A percentile compares a stretch with the other conserved stretches of the same genome.
Conservation (phyloP, 2,329 filamentous ascomycete species). For the Pyricularia sp. region DNA sequence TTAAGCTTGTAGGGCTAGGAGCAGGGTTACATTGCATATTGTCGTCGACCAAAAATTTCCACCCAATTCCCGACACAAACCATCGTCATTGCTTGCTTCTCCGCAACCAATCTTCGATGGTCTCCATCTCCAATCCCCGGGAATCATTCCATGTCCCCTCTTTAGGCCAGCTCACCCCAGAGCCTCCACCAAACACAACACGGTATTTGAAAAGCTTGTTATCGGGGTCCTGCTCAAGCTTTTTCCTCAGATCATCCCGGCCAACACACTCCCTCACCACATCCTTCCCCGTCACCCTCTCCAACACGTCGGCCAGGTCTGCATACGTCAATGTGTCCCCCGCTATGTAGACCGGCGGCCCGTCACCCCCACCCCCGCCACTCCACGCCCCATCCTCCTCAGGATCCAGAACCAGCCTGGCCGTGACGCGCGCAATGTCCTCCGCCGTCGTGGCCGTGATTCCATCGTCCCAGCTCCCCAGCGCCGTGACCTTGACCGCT, state of each 20-base stretch:
- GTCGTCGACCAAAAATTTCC: neutral
- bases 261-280: constrained; percentile 36
- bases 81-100: neutral
- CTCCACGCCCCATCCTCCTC: constrained; percentile 9
- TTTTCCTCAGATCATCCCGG: constrained; percentile 26
- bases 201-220: constrained; percentile 45
- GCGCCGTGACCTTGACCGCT: constrained; percentile 29
- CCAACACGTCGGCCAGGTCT: constrained; percentile 36
- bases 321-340: constrained; percentile 50
- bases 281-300: constrained; percentile 15
- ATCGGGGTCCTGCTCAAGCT: constrained; percentile 31
- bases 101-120: constrained; percentile 15
- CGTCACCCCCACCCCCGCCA: neutral
- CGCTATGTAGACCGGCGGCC: constrained; percentile 41
- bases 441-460: constrained; percentile 49
- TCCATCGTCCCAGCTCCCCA: constrained; percentile 48
- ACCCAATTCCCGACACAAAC: neutral
- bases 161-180: constrained; percentile 45
- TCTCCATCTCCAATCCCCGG: constrained; percentile 30
- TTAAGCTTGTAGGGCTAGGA: neutral
- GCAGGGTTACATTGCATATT: neutral
- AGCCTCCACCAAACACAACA: constrained; percentile 44
- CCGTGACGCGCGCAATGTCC: constrained; percentile 51
- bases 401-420: constrained; percentile 37
- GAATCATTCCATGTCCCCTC: constrained; percentile 37